Evolutionary conservation across 2,329 filamentous ascomycete species (phyloP), one percentile per base, ranked within the genome.

Genomic region (Pestalotiopsis sp.): DNA sequence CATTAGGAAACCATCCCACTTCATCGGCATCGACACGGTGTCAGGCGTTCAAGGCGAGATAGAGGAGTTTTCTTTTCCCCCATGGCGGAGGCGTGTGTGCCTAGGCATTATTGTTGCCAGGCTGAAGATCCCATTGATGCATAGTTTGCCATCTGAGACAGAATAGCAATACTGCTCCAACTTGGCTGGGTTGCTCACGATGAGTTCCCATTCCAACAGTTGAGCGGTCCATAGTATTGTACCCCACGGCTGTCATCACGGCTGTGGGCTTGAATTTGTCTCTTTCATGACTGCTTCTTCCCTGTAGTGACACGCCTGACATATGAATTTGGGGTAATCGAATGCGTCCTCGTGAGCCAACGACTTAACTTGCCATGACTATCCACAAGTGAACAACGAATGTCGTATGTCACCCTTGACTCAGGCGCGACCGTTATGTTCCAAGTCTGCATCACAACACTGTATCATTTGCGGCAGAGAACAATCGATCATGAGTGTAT

Each of bases 31-130:
- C 59, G 17, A 62, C 13, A 62, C 31, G 62, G 62, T 52, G 45
- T 65, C 20, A 45, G 62, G 62, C 62, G 62, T 65, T 65, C 39
- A 56, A 45, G 39, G 62, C 62, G 62, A 52, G 38, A 52, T 52
- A 56, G 14, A 20, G 59, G 59, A 39, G 36, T 62, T 39, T 20
- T 59, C 56, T 39, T 52, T 52, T 52, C 23, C 23, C 20, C 45
- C 59, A 36, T 38, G 59, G 27, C 20, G 27, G 59, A 20, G n/a
- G 14, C 25, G n/a, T 11, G 12, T 9, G 59, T 36, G 31, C 36
- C 59, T 11, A 27, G 20, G 31, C 36, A 36, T 39, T 36, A 6
- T 62, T 13, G 14, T 62, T n/a, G 56, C 23, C 56, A 39, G 36
- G 31, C 23, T 5, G 36, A 62, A 20, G 59, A 39, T 62, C 13